Conservation (phyloP, 148 eudicot species). For the Rhododendron mucronatum region DNA sequence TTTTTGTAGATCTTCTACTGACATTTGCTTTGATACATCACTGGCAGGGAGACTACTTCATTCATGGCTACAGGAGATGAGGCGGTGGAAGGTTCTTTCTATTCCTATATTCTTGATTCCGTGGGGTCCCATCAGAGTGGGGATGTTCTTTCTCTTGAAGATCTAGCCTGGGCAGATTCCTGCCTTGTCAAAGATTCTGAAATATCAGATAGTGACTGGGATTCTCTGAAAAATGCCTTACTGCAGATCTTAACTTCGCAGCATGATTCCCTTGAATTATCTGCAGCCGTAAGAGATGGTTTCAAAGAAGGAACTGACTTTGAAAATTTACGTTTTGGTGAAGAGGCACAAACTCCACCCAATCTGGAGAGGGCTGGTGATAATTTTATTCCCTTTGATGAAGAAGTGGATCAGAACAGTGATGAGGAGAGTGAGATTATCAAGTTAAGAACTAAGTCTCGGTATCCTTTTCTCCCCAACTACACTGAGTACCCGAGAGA, state of each 20-base stretch:
- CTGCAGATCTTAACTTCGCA: slow-evolving; percentile 35
- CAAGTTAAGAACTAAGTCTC: slow-evolving; percentile 3
- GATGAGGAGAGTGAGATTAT: slow-evolving; percentile 9
- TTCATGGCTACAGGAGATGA: slow-evolving; percentile 29
- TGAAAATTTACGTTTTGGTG: slow-evolving; percentile 7
- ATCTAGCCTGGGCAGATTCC: slow-evolving; percentile 74
- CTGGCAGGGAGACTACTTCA: background rate
- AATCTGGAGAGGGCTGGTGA: slow-evolving; percentile 9
- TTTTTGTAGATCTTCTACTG: background rate
- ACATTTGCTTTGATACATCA: background rate
- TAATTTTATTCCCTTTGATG: slow-evolving; percentile 25
- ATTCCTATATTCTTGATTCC: slow-evolving; percentile 13
- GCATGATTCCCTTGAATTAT: slow-evolving; percentile 12
- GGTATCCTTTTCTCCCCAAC: slow-evolving; percentile 13
- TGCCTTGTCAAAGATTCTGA: slow-evolving; percentile 42
- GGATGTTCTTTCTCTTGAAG: slow-evolving; percentile 38
- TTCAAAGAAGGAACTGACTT: slow-evolving; percentile 12
- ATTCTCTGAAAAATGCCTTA: slow-evolving; percentile 47
- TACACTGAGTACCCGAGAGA: slow-evolving; percentile 16
- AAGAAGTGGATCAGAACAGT: slow-evolving; percentile 20
- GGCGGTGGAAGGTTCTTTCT: slow-evolving; percentile 23
- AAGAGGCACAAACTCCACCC: slow-evolving; percentile 15
- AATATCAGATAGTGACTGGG: slow-evolving; percentile 34
- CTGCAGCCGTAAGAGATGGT: slow-evolving; percentile 11
- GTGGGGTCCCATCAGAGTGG: slow-evolving; percentile 16